Percentiles rank a stretch among this genome's conserved stretches.
These are phyloP conservation scores for Geosmithia morbida DNA, from an alignment of 2,329 filamentous ascomycete species.

Conservation along the genomic window DNA sequence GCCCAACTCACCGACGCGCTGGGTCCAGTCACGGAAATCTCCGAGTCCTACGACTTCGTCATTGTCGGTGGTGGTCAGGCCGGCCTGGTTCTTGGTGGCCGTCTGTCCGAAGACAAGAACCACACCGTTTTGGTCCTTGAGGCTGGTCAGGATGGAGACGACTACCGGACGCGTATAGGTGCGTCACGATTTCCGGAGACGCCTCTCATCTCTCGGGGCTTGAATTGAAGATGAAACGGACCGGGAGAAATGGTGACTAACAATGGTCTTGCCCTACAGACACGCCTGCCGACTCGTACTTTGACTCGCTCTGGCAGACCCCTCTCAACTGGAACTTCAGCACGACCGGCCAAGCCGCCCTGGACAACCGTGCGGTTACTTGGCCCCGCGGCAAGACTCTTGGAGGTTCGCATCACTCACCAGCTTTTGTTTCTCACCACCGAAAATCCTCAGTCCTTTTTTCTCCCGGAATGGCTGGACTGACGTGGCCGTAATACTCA, in stretches of 20 bases:
- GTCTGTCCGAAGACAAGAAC: conserved; percentile 5
- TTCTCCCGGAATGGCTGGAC: neutral
- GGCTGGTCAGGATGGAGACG: neutral
- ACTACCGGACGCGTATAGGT: neutral
- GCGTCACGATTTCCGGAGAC: neutral
- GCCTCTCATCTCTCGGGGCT: neutral
- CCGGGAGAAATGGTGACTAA: neutral
- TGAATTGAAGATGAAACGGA: too few relatives aligned
- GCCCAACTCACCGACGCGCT: neutral
- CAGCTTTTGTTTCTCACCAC: neutral
- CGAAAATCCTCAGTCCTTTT: too few relatives aligned
- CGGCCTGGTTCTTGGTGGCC: conserved; percentile 13
- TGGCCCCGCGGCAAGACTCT: neutral
- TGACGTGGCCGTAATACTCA: neutral
- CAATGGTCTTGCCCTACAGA: neutral
- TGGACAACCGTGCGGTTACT: neutral
- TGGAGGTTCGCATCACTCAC: neutral
- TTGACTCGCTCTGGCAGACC: neutral
- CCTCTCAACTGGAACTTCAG: neutral
- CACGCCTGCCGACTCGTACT: neutral
- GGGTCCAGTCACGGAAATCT: neutral
- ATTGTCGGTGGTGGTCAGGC: conserved; percentile 15
- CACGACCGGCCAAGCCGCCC: neutral
- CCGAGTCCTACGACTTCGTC: conserved; percentile 4
- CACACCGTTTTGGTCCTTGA: conserved; percentile 1